A percentile compares a stretch with the other conserved stretches of the same genome.
These are phyloP conservation scores for Auriscalpium vulgare DNA, from an alignment of 768 basidiomycete species.

Conservation along the genomic window DNA sequence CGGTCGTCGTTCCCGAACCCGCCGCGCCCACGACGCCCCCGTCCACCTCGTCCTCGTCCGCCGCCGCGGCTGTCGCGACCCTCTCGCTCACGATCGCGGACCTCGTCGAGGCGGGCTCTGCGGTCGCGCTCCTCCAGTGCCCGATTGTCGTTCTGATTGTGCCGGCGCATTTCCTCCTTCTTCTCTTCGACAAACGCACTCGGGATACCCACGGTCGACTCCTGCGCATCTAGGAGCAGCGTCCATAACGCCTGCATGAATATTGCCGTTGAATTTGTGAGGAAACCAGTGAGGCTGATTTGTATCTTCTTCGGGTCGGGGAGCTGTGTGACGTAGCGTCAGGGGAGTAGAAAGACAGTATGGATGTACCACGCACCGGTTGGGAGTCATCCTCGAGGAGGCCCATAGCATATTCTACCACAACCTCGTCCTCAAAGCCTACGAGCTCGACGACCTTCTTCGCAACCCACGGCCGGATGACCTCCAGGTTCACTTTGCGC, in stretches of 20 bases:
- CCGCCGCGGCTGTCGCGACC: constrained; percentile 36
- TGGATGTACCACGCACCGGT: constrained; percentile 45
- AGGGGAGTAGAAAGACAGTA: not conserved
- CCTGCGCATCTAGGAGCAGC: constrained; percentile 88
- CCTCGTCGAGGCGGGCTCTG: constrained; percentile 58
- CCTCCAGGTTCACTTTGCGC: constrained; percentile 87
- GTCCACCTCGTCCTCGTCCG: constrained; percentile 53
- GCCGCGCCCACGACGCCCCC: constrained; percentile 39
- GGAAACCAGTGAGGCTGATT: constrained; percentile 87
- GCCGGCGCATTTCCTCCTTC: constrained; percentile 82
- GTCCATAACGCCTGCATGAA: constrained; percentile 92
- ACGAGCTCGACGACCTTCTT: constrained; percentile 87
- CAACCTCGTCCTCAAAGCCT: constrained; percentile 94
- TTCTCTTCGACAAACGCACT: constrained; percentile 86
- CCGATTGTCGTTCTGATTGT: constrained; percentile 51
- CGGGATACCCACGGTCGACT: constrained; percentile 83
- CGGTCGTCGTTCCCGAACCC: constrained; percentile 39
- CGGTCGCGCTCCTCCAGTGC: constrained; percentile 68
- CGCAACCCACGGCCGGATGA: constrained; percentile 93
- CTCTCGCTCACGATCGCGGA: constrained; percentile 53
- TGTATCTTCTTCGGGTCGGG: constrained; percentile 96
- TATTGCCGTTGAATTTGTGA: constrained; percentile 73
- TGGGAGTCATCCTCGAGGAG: constrained; percentile 80
- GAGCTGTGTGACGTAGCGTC: constrained; percentile 36
- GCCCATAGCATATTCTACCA: constrained; percentile 94